A percentile compares a stretch with the other conserved stretches of the same genome.
These are phyloP conservation scores for Colletotrichum cordylinicola DNA, from an alignment of 2,329 filamentous ascomycete genomes.

Conservation along the genomic window DNA sequence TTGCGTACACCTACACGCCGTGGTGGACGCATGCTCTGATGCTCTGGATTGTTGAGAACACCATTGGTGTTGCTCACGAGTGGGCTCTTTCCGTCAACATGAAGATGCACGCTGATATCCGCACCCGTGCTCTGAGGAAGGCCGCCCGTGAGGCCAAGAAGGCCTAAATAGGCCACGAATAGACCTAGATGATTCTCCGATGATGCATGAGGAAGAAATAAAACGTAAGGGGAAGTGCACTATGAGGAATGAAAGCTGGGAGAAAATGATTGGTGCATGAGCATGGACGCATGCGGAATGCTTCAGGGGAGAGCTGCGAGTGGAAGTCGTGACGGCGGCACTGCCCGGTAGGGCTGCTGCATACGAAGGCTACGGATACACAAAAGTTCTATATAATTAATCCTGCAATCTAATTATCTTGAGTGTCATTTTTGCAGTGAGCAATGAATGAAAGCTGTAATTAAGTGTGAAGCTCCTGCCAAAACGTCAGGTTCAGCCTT, in stretches of 20 bases:
- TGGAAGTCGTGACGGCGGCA: background rate
- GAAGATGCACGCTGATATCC: conserved; percentile 82
- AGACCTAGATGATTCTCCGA: background rate
- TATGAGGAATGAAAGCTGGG: background rate
- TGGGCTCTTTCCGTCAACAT: conserved; percentile 57
- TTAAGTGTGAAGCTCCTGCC: background rate
- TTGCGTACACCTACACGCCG: conserved; percentile 85
- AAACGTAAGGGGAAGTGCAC: rapidly evolving
- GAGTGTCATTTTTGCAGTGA: background rate
- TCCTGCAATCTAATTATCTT: background rate
- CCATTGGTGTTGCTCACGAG: conserved; percentile 54
- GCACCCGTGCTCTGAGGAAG: conserved; percentile 83
- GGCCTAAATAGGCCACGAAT: conserved; percentile 16
- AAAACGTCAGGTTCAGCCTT: conserved; percentile 33
- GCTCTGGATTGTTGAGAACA: conserved; percentile 78
- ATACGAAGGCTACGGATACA: background rate
- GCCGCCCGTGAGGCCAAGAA: conserved; percentile 83
- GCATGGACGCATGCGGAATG: background rate
- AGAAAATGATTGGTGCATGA: background rate
- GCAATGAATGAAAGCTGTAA: background rate
- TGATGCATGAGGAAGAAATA: background rate
- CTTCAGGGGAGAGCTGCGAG: background rate
- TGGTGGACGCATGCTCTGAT: conserved; percentile 92
- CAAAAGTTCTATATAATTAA: background rate
- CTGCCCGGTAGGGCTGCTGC: rapidly evolving